Evolutionary conservation across 192 early-diverging fungal genomes (phyloP), one percentile per base, ranked within the genome.

Genomic region (Rhizophagus clarus): DNA sequence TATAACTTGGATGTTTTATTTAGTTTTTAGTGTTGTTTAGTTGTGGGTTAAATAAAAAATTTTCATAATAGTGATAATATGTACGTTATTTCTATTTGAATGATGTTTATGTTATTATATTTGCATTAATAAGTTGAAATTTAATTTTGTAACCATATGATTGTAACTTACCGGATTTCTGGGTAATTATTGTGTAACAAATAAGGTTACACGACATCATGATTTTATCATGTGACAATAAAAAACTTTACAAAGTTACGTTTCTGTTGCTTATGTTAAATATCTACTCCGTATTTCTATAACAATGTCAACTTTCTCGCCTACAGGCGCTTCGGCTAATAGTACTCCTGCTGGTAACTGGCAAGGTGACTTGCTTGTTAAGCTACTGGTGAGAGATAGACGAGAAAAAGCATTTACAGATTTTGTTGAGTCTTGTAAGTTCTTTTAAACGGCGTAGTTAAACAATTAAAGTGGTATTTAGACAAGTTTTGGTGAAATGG

Each of bases 381-480:
- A 81, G 26, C 81, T 88, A 37, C 67, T 80, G 22, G 79, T 84
- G 29, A 81, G 87, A 61, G 85, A 88, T 77, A 81, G 79, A 28
- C 81, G 84, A 68, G 87, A 88, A 75, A 82, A 87, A 61, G 81
- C 85, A 71, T 87, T 87, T 69, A 85, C 81, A 22, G 77, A 79
- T 40, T 84, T 88, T 81, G 85, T 88, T 34, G 84, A 88, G 67
- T 82, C 85, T 61, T 85, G 87, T 88, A 86, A 81, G 84, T 81
- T 37, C 22, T 7, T 15, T 45, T 37, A 20, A 56, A 20, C 20
- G n/a, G 4, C 49, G 2, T 17, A 51, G 12, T 51, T 14, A 51
- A 56, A 56, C 6, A 22, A 7, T 10, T 56, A 22, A 5, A 22
- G 0, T 56, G 51, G 49, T 56, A 20, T 4, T 56, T 49, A 49